Evolutionary conservation across 306 rosid genomes (phyloP).

Genomic region (Parietaria judaica): DNA sequence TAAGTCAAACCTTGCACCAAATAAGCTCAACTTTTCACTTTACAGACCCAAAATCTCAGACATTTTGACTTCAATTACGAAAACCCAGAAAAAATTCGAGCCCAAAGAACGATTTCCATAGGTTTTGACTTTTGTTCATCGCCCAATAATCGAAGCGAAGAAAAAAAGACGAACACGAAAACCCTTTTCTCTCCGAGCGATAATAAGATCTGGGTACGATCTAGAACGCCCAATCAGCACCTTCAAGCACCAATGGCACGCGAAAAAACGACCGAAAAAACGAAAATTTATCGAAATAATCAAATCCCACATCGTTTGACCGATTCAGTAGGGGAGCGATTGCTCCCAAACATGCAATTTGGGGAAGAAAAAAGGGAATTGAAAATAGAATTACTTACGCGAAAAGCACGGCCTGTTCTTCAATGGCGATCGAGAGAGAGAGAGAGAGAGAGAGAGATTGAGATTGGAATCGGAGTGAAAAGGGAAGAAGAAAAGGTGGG

Average conservation of each 20-base stretch:
- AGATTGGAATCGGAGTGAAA: constrained; percentile 18
- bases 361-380: constrained; percentile 2
- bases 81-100: constrained; percentile 24
- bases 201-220: constrained; percentile 77
- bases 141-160: constrained; percentile 16
- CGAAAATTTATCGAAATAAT: constrained; percentile 16
- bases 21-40: constrained; percentile 1
- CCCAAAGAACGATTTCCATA: constrained; percentile 17
- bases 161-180: constrained; percentile 10
- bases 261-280: constrained; percentile 24
- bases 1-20: constrained; percentile 22
- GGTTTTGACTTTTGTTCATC: constrained; percentile 39
- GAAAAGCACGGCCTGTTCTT: constrained; percentile 1
- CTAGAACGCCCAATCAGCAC: constrained; percentile 39
- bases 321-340: constrained; percentile 1
- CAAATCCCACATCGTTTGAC: constrained; percentile 20
- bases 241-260: constrained; percentile 28
- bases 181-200: constrained; percentile 27
- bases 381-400: constrained; percentile 29
- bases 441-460: constrained; percentile 14
- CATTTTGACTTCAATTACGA: constrained; percentile 12
- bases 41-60: constrained; percentile 11
- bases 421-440: constrained; percentile 9
- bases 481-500: constrained; percentile 27
- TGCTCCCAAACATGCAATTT: constrained; percentile 1